These are phyloP conservation scores for Clavispora asparagi DNA, from an alignment of 805 yeast species.

Conservation along the genomic window DNA sequence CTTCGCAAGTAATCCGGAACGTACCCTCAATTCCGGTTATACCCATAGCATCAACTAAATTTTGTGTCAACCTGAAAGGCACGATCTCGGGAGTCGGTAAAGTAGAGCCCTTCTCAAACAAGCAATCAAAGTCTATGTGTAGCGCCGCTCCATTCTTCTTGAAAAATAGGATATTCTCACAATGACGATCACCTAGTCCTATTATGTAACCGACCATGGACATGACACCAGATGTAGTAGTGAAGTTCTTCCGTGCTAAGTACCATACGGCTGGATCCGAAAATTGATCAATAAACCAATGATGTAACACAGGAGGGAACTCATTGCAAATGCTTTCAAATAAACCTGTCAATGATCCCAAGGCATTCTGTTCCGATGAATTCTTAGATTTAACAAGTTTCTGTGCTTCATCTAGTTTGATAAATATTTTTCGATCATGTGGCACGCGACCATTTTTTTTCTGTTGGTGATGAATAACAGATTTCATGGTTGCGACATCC, in stretches of 20 bases:
- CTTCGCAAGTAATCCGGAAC: constrained; percentile 81
- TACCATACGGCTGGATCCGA: constrained; percentile 92
- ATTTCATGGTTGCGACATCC: constrained; percentile 66
- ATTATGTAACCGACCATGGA: constrained; percentile 92
- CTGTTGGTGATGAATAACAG: constrained; percentile 37
- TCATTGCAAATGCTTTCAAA: constrained; percentile 25
- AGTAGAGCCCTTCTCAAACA: constrained; percentile 81
- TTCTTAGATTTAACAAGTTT: constrained; percentile 11
- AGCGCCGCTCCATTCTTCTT: constrained; percentile 71
- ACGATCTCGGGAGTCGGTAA: constrained; percentile 83
- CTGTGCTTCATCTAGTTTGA: constrained; percentile 30
- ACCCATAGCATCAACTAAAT: constrained; percentile 86
- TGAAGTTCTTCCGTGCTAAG: constrained; percentile 64
- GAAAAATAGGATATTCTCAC: constrained; percentile 79
- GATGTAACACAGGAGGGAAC: constrained; percentile 68
- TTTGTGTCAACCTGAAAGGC: constrained; percentile 87
- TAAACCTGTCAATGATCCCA: constrained; percentile 16
- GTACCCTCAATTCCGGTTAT: constrained; percentile 86
- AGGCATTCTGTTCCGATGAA: constrained; percentile 5
- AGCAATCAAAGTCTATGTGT: constrained; percentile 96
- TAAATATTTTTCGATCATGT: constrained; percentile 23
- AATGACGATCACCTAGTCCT: constrained; percentile 95
- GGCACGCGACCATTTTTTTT: constrained; percentile 18
- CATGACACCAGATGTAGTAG: constrained; percentile 89
- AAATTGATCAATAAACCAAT: constrained; percentile 85